Conservation (phyloP, 257 asterid genomes). For the Phtheirospermum japonicum region DNA sequence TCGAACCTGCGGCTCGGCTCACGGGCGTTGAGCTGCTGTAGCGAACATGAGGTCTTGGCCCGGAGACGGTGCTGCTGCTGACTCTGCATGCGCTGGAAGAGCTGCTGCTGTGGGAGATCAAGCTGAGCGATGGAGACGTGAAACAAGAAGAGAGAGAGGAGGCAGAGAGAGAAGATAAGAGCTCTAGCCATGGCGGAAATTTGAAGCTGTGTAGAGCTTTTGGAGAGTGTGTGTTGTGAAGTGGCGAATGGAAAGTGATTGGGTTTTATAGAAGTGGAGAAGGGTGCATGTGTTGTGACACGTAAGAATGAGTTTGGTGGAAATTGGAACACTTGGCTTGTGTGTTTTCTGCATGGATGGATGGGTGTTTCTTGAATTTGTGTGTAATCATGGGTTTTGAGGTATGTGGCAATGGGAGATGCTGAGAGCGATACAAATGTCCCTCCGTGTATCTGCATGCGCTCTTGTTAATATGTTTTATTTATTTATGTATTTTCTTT, state of each 20-base stretch:
- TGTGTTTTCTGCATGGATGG: constrained; percentile 20
- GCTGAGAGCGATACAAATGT: neutral
- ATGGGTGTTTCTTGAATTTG: no score
- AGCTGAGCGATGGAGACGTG: constrained; percentile 34
- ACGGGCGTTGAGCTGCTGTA: constrained; percentile 46
- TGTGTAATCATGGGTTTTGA: neutral
- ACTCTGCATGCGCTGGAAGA: constrained; percentile 29
- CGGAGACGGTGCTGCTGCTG: constrained; percentile 54
- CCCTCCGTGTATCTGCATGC: no score
- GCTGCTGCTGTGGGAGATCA: constrained; percentile 32
- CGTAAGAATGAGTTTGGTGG: constrained; percentile 22
- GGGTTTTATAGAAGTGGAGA: constrained; percentile 29
- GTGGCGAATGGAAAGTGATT: constrained; percentile 32
- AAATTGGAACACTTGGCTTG: constrained; percentile 30
- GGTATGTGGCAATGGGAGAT: constrained; percentile 27
- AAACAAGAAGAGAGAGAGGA: constrained; percentile 25
- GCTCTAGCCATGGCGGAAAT: constrained; percentile 28
- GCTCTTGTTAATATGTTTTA: no score
- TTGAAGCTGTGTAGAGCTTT: neutral
- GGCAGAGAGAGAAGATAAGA: constrained; percentile 19
- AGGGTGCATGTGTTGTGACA: constrained; percentile 23
- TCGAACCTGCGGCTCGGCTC: constrained; percentile 28
- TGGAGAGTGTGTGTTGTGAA: constrained; percentile 13
- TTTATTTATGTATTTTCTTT: no score
- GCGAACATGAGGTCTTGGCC: constrained; percentile 42